Base-by-base conservation (phyloP, 176 grass and related monocot species). In the Avena atlantica region DNA sequence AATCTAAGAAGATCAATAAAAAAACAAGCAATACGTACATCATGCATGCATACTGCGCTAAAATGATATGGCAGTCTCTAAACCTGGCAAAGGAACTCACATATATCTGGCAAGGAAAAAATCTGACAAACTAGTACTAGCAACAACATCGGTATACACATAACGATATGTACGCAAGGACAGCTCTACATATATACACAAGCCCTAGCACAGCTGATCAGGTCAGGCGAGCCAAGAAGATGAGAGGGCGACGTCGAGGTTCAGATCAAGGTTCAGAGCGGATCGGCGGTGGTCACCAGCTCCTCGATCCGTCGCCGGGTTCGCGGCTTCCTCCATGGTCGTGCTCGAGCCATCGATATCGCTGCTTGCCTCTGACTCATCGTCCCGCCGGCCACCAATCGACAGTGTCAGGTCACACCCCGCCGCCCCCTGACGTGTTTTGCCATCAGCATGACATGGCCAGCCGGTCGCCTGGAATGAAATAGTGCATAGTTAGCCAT, bases 211-310 rank as follows among this genome's bases (percentile, higher is more conserved):
- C 17, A 3, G 2, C 19, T 49, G 56, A 59, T 63, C 21, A 29
- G 25, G 4, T 65, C 81, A 94, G 68, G 64, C 52, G 59, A 84
- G 76, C 85, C 93, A 90, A 31, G 90, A 92, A 10, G 88, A 90
- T 27, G 90, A 90, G 40, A 95, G 83, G 72, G 55, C 84, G 52
- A 95, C 62, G 70, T 91, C 76, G 25, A 95, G 80, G 76, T 93
- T 95, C 31, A 93, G 66, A 4, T 67, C 61, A 45, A 74, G 44
- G 21, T 74, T 74, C 5, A 25, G 45, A 74, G 10, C 45, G 12
- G 21, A 25, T 4, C 24, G 62, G 25, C 25, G 63, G 47, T 48
- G 60, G 61, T 16, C 58, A 4, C 51, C 36, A n/a, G 66, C 65
- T 62, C 50, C 74, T 45, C 44, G 59, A 5, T 59, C 23, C 51